phyloP scores from a whole-genome alignment of 495 filamentous ascomycete species.

The Neurospora discreta region DNA sequence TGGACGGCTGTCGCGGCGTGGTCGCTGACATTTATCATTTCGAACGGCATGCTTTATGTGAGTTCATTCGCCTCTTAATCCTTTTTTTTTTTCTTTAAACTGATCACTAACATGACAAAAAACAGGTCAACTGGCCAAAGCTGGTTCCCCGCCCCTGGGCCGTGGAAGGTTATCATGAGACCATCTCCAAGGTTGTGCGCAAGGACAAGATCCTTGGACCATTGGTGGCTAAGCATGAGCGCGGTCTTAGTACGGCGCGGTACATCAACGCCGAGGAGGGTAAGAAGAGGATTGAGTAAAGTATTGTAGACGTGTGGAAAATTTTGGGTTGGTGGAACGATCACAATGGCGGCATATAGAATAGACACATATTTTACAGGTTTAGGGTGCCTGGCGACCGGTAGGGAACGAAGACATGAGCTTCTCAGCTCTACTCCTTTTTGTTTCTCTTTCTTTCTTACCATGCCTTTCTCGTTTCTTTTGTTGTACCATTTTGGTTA shows the following conservation, averaged over 20 bases:
- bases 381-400: background rate
- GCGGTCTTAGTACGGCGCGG: constrained; percentile 64
- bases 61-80: constrained; percentile 27
- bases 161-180: constrained; percentile 80
- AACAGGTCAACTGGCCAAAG: constrained; percentile 94
- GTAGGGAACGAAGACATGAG: background rate
- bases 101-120: constrained; percentile 6
- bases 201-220: constrained; percentile 67
- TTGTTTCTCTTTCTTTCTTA: background rate
- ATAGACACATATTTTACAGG: background rate
- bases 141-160: constrained; percentile 78
- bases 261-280: constrained; percentile 83
- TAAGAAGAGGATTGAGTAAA: constrained; percentile 86
- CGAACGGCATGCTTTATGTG: constrained; percentile 86
- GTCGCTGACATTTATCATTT: constrained; percentile 60
- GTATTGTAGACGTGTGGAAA: background rate
- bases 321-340: background rate
- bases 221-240: constrained; percentile 60
- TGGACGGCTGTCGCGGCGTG: constrained; percentile 60
- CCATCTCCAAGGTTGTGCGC: constrained; percentile 54
- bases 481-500: background rate
- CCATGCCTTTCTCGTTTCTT: no score
- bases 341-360: background rate
- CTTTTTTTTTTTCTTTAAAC: background rate
- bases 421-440: background rate